phyloP scores from a whole-genome alignment of 2,329 filamentous ascomycete species.

The Phaeosphaeria sp. region DNA sequence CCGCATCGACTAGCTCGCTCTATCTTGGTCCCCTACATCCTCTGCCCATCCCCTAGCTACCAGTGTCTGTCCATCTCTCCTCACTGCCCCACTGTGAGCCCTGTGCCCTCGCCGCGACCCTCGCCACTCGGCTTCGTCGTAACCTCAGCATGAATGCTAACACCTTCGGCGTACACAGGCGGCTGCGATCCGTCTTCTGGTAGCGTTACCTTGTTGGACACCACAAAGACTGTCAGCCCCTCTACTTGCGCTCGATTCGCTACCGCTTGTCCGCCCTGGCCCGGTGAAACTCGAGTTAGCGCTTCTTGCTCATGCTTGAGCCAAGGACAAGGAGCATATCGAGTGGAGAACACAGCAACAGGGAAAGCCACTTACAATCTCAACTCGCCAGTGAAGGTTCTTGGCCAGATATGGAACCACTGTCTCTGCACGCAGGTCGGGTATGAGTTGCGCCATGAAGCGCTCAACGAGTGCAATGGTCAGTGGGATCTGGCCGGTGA shows the following conservation, averaged over 20 bases:
- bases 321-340: background rate
- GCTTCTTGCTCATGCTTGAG: background rate
- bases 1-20: background rate
- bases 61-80: background rate
- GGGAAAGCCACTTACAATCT: background rate
- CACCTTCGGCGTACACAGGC: background rate
- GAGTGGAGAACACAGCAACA: too few relatives aligned
- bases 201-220: background rate
- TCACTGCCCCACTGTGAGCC: background rate
- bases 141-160: background rate
- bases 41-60: too few relatives aligned
- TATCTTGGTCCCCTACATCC: too few relatives aligned
- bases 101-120: background rate
- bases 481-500: background rate
- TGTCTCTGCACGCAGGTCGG: background rate
- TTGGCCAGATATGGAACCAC: background rate
- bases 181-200: background rate
- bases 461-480: background rate
- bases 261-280: background rate
- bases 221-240: background rate
- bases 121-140: background rate
- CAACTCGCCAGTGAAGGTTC: background rate
- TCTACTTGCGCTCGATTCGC: background rate
- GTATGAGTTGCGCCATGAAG: background rate
- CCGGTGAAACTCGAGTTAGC: background rate